Evolutionary conservation across 1,284 basidiomycete genomes (phyloP), one percentile per base, ranked within the genome.

Genomic region (Tylopilus sp.): DNA sequence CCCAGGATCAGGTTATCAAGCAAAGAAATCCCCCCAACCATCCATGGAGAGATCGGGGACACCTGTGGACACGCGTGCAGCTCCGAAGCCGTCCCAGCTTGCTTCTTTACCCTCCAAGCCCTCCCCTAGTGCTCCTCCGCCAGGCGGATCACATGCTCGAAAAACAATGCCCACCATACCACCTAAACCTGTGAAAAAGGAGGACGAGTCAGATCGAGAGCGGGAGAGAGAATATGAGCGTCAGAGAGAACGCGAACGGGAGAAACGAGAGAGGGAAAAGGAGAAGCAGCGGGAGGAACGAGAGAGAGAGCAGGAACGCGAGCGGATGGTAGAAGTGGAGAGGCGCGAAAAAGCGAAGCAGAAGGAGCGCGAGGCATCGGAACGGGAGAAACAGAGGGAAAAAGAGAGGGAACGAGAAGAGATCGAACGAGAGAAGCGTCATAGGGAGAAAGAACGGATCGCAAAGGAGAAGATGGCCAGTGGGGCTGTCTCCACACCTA

Each of bases 1-100:
- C 7, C 88, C 88, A 51, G 88, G 88, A 0, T 89, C 85, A 7
- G 84, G 84, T 2, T 85, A 77, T 69, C 81, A 81, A 65, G 72
- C 69, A 29, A 72, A 76, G 63, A 76, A 77, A 47, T 68, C 76
- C 0, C 72, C 77, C 13, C 76, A 64, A 38, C 58, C 68, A 8
- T 64, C 75, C 18, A 2, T 63, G n/a, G n/a, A 74, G 22, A 79
- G 58, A 60, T 49, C 69, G n/a, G 64, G 29, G 24, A 54, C 58
- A 0, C 47, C 72, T 22, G 52, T 59, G 6, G 72, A 73, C 24
- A 0, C 59, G 7, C 75, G 74, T 49, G 4, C 58, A 16, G 47
- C 66, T 19, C 53, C 66, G 4, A 73, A 67, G 61, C 44, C 59
- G 16, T 52, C 78, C 41, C 63, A 62, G 18, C 59, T 68, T 6